phyloP scores from a whole-genome alignment of 306 rosid species.

The Vigna angularis region DNA sequence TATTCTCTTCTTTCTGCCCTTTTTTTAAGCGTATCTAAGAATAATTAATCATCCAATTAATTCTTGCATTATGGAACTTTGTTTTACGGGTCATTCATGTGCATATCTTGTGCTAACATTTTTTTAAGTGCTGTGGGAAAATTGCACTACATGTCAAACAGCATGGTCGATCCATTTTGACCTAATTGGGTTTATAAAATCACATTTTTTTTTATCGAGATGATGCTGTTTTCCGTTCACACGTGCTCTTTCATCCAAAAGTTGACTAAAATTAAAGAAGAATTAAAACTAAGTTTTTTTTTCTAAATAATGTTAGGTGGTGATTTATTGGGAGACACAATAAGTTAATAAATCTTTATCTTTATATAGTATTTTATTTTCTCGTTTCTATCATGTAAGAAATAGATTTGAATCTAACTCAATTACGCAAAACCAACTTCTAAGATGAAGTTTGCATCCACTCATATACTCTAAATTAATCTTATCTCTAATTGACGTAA shows the following conservation, averaged over 20 bases:
- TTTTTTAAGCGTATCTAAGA: neutral
- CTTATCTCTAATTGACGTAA: fast-evolving
- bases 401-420: fast-evolving
- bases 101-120: neutral
- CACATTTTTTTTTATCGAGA: conserved; percentile 1
- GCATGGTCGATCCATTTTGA: conserved; percentile 36
- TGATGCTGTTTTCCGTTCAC: neutral
- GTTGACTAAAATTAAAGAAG: conserved; percentile 58
- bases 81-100: conserved; percentile 25
- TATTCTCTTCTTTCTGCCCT: neutral
- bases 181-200: conserved; percentile 24
- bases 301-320: too few relatives aligned
- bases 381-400: too few relatives aligned
- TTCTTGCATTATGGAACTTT: neutral
- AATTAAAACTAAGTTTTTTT: conserved; percentile 24
- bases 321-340: too few relatives aligned
- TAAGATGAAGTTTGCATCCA: too few relatives aligned
- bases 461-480: too few relatives aligned
- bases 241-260: conserved; percentile 44
- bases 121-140: neutral
- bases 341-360: too few relatives aligned
- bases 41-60: conserved; percentile 35
- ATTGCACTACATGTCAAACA: conserved; percentile 25
- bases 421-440: fast-evolving
- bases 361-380: too few relatives aligned